These are phyloP conservation scores for Boechera retrofracta DNA, from an alignment of 345 rosid species.

Conservation along the genomic window DNA sequence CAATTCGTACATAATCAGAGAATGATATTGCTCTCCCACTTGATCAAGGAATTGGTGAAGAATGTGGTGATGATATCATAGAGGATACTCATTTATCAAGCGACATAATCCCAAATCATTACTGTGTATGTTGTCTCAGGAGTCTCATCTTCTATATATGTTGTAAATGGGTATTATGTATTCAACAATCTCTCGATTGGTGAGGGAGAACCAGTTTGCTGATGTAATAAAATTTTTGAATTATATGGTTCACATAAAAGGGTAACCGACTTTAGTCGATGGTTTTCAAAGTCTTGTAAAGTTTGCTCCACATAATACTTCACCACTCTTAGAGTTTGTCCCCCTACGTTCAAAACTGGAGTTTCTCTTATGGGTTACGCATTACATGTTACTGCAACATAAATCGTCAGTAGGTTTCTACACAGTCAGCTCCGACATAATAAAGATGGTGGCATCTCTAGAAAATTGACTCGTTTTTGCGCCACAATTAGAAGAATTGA, in stretches of 20 bases:
- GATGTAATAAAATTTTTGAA: background rate
- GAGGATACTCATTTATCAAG: conserved; percentile 5
- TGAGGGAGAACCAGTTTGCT: background rate
- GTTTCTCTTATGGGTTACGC: no score
- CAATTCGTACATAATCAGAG: background rate
- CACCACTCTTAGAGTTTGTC: background rate
- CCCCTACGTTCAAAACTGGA: no score
- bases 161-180: background rate
- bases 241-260: background rate
- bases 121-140: background rate
- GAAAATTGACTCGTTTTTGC: no score
- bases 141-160: conserved; percentile 11
- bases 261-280: background rate
- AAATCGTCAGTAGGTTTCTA: no score
- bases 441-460: no score
- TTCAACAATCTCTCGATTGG: background rate
- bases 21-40: conserved; percentile 18
- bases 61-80: background rate
- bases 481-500: no score
- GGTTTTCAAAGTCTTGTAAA: background rate
- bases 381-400: no score
- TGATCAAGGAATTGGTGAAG: background rate
- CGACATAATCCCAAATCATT: background rate
- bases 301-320: background rate
- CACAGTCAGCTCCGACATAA: no score